Base-by-base conservation (phyloP, 2,329 filamentous ascomycete species). In the Colletotrichum echinochloae region DNA sequence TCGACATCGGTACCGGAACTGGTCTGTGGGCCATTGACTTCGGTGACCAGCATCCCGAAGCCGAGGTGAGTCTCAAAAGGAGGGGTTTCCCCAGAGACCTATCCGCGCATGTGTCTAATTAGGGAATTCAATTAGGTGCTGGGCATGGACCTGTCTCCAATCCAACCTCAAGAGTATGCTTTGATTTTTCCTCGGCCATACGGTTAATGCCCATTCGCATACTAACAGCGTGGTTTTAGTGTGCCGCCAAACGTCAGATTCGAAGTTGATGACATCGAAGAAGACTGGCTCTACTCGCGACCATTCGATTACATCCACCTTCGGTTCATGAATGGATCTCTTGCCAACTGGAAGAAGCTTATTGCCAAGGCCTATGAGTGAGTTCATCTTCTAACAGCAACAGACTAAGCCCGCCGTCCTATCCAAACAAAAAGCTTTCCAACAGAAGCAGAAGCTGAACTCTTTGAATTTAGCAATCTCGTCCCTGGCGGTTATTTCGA, bases 211-310 rank as follows among this genome's bases (percentile, higher is more conserved):
- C 77, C 77, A 37, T 66, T 75, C 41, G 70, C 75, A 23, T 76
- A 78, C 62, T 57, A 78, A 65, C 71, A 73, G 39, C 72, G 12
- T 60, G 12, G 0, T 14, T n/a, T 6, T n/a, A 60, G 56, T n/a
- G 81, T 83, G 6, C 83, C 84, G 0, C 79, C 81, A 0, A 86
- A 86, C 66, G 77, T 83, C 39, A 74, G 74, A 20, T 86, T 86
- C 72, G 79, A 82, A 52, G 74, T 82, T 62, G 80, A 82, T 63
- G 79, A 81, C 67, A 63, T 75, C 1, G 78, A 79, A 41, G 73
- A 76, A 51, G 68, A 73, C 48, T 82, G 80, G 80, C 75, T 75
- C 8, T 81, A 71, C 28, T 68, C 70, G 18, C 41, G 68, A 2
- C 73, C 74, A 5, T 80, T 81, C 48, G 80, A 82, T 64, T 80